phyloP scores from a whole-genome alignment of 768 basidiomycete species.

The Hirschioporus abietinus region DNA sequence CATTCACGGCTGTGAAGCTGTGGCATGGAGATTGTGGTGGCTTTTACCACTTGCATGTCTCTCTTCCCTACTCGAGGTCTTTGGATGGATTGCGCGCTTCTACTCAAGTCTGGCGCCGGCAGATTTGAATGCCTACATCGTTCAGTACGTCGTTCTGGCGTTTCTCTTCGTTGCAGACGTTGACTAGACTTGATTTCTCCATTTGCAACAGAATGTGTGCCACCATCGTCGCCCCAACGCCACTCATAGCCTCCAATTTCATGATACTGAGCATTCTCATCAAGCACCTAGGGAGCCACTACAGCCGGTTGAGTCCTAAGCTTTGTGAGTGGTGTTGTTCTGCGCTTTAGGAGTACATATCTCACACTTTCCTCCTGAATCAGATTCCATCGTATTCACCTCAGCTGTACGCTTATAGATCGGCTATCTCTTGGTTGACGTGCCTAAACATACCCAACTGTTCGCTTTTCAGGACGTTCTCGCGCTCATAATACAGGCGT shows the following conservation, averaged over 20 bases:
- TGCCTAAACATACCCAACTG: constrained; percentile 3
- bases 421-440: not conserved
- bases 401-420: constrained; percentile 24
- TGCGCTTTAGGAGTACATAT: not conserved
- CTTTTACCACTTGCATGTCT: not conserved
- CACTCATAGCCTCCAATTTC: constrained; percentile 55
- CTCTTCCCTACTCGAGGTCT: not conserved
- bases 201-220: constrained; percentile 34
- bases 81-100: not conserved
- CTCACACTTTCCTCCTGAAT: not conserved
- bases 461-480: constrained; percentile 38
- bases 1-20: not conserved
- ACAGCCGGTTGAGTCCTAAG: constrained; percentile 40
- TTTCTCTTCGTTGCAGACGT: not conserved
- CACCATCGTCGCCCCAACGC: constrained; percentile 53
- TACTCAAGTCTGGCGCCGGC: not conserved
- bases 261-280: constrained; percentile 49
- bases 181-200: not conserved
- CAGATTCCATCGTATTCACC: constrained; percentile 41
- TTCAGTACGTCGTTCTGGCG: not conserved
- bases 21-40: not conserved
- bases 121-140: not conserved
- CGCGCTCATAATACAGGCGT: constrained; percentile 58
- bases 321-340: constrained; percentile 30
- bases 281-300: constrained; percentile 34